These are phyloP conservation scores for Aphanocladium album DNA, from an alignment of 2,329 filamentous ascomycete species.

Conservation along the genomic window DNA sequence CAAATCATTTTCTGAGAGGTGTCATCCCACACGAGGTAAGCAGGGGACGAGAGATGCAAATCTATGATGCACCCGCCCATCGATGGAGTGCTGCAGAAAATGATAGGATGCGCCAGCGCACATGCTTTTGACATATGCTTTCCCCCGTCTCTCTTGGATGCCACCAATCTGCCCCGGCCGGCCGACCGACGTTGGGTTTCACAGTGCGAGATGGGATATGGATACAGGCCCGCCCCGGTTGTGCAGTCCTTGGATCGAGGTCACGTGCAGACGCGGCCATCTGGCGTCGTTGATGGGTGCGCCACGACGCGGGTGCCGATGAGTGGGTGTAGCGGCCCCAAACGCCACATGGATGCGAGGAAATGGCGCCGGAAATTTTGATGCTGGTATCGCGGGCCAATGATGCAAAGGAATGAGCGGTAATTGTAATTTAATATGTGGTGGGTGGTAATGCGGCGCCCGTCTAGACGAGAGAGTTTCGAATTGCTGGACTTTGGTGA, in stretches of 20 bases:
- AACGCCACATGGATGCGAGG: not conserved
- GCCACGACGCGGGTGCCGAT: not conserved
- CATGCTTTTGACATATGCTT: not conserved
- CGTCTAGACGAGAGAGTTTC: not conserved
- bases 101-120: not conserved
- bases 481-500: slow-evolving; percentile 4
- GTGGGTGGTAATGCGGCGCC: not conserved
- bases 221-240: too few species aligned
- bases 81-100: too few species aligned
- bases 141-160: not conserved
- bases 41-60: too few species aligned
- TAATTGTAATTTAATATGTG: not conserved
- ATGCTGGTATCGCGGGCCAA: not conserved
- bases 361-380: not conserved
- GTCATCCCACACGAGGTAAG: not conserved
- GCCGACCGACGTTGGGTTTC: not conserved
- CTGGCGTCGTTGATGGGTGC: not conserved
- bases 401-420: not conserved
- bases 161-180: not conserved
- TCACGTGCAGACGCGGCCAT: slow-evolving; percentile 1
- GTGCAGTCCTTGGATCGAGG: too few species aligned
- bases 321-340: not conserved
- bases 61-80: not conserved
- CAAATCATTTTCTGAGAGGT: not conserved
- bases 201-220: slow-evolving; percentile 7